Evolutionary conservation across 306 rosid genomes (phyloP), one percentile per base, ranked within the genome.

Genomic region (Sicyos baderoa): DNA sequence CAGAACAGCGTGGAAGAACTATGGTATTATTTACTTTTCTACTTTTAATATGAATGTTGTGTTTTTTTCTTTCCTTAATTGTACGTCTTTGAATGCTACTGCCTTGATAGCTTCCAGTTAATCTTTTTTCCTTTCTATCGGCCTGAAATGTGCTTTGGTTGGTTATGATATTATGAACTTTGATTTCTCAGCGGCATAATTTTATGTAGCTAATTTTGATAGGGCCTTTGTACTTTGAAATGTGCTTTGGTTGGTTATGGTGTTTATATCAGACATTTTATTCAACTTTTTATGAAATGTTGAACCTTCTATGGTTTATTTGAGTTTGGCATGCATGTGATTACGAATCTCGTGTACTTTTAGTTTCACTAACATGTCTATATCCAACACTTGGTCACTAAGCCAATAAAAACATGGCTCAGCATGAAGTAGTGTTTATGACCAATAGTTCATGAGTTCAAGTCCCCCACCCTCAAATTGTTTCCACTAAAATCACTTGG

Each of bases 1-100:
- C 99, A 94, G 79, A 94, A 94, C 83, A 88, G 95, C 44, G 99
- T 94, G 80, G 99, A 94, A 84, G 99, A 94, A 80, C 86, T 94
- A 71, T 94, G 99, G 99, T 94, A 90, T 65, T 56, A 56, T 72
- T 71, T 62, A 7, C 49, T 59, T 61, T 62, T 32, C 23, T 50
- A 27, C 6, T 50, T 23, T 48, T 50, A 18, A 45, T 69, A 59
- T 7, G 21, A 53, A 57, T 27, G 9, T 69, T 54, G 45, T 40
- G 45, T 40, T 7, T 40, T 9, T 40, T 40, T 37, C 35, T 40
- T 40, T 40, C 45, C 11, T 40, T 40, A 40, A 40, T 40, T 40
- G 45, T 40, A 40, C 9, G 45, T 40, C 10, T 40, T 40, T 40
- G 45, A 40, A 40, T 10, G 45, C 45, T 40, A 12, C 45, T 40